Evolutionary conservation across 2,329 filamentous ascomycete genomes (phyloP).

Genomic region (Apiospora malaysiana): DNA sequence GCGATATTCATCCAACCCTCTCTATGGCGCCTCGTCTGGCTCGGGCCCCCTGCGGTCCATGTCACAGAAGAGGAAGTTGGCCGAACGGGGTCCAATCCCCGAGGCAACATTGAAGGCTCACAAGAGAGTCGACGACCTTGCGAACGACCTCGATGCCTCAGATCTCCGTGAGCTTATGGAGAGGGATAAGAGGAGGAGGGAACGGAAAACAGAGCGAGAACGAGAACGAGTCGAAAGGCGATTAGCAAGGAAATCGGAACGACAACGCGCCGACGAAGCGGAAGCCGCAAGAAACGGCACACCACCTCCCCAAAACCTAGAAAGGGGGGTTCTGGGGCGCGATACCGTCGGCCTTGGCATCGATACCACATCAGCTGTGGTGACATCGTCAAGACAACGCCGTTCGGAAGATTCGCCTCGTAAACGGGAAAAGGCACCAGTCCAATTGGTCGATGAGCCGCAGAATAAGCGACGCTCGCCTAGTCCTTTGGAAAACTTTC

Average conservation of each 20-base stretch:
- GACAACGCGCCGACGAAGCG: constrained; percentile 64
- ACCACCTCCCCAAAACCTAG: constrained; percentile 61
- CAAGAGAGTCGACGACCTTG: constrained; percentile 72
- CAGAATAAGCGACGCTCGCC: constrained; percentile 31
- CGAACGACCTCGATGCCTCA: constrained; percentile 83
- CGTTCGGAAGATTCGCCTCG: constrained; percentile 45
- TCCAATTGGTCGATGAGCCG: constrained; percentile 29
- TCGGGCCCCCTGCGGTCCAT: constrained; percentile 54
- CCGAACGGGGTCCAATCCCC: constrained; percentile 58
- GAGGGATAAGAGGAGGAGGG: constrained; percentile 79
- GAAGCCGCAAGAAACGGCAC: constrained; percentile 58
- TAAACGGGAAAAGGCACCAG: constrained; percentile 39
- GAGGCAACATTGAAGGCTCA: constrained; percentile 66
- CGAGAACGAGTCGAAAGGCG: constrained; percentile 70
- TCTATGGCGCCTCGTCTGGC: constrained; percentile 55
- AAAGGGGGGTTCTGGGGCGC: constrained; percentile 65
- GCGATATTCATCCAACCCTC: constrained; percentile 71
- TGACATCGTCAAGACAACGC: constrained; percentile 63
- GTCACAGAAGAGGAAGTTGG: constrained; percentile 58
- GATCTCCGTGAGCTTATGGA: constrained; percentile 90
- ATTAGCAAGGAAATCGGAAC: constrained; percentile 70
- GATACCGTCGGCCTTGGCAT: constrained; percentile 63
- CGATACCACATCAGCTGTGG: constrained; percentile 58
- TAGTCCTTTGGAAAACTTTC: constrained; percentile 52
- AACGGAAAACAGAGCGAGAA: constrained; percentile 73